Conservation (phyloP, 1,284 basidiomycete genomes). For the Cryptococcus depauperatus region DNA sequence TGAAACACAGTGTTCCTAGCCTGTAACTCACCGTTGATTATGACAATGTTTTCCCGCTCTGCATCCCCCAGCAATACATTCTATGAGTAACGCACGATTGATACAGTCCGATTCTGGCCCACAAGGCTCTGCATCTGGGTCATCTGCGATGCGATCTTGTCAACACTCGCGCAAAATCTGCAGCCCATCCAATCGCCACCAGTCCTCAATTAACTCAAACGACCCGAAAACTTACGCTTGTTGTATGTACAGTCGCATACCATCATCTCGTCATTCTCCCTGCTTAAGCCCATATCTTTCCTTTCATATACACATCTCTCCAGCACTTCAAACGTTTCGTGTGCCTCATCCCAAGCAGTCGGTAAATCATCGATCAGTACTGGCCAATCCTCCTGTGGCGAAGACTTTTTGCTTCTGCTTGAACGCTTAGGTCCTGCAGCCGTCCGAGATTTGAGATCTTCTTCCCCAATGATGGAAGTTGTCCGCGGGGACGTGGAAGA, state of each 20-base stretch:
- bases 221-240: conserved; percentile 56
- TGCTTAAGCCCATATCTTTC: conserved; percentile 73
- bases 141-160: conserved; percentile 24
- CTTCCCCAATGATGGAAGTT: conserved; percentile 7
- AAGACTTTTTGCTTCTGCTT: background rate
- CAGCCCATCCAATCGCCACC: conserved; percentile 8
- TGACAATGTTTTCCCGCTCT: conserved; percentile 71
- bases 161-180: conserved; percentile 3
- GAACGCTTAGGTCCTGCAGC: conserved; percentile 2
- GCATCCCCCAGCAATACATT: conserved; percentile 84
- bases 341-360: conserved; percentile 63
- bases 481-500: background rate
- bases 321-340: conserved; percentile 67
- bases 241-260: conserved; percentile 82
- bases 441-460: conserved; percentile 14
- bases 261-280: conserved; percentile 84
- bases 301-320: conserved; percentile 77
- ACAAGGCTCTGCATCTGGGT: conserved; percentile 63
- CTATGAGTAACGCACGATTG: conserved; percentile 93
- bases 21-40: conserved; percentile 75
- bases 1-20: too few relatives aligned
- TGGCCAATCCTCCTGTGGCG: conserved; percentile 6
- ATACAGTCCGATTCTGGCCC: conserved; percentile 90
- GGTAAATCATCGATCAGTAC: conserved; percentile 65
- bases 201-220: background rate